Percentiles rank a stretch among this genome's conserved stretches.
These are phyloP conservation scores for Picochlorum costavermella DNA, from an alignment of 139 green algal genomes.

Conservation along the genomic window DNA sequence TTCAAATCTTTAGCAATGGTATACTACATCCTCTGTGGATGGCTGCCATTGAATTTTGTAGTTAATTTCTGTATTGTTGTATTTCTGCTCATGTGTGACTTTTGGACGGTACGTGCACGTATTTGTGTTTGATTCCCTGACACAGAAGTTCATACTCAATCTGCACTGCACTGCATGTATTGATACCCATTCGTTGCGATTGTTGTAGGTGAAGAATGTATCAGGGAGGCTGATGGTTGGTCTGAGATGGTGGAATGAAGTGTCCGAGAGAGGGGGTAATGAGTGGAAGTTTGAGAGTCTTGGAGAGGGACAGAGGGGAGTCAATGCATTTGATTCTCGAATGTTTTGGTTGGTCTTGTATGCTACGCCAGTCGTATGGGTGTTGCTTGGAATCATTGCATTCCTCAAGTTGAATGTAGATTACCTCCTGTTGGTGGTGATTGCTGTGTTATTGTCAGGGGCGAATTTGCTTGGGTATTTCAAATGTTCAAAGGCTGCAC, in stretches of 20 bases:
- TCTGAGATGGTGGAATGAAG: conserved; percentile 95
- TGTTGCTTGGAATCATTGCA: conserved; percentile 48
- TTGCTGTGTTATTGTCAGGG: conserved; percentile 61
- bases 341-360: conserved; percentile 71
- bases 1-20: conserved; percentile 37
- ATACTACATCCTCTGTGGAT: conserved; percentile 33
- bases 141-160: too few relatives aligned
- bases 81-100: conserved; percentile 76
- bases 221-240: conserved; percentile 85
- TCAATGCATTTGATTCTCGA: conserved; percentile 60
- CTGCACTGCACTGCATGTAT: too few relatives aligned
- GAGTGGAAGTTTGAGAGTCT: conserved; percentile 90
- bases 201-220: conserved; percentile 82
- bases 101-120: conserved; percentile 67
- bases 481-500: conserved; percentile 75
- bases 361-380: conserved; percentile 47
- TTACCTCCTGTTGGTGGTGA: conserved; percentile 78
- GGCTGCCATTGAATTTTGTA: conserved; percentile 60
- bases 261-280: conserved; percentile 74
- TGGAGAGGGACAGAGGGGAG: conserved; percentile 52
- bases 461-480: conserved; percentile 83
- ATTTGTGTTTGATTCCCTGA: too few relatives aligned
- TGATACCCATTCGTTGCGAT: background rate
- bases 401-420: conserved; percentile 63
- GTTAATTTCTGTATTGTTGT: conserved; percentile 77